These are phyloP conservation scores for Stropharia rugosoannulata DNA, from an alignment of 768 basidiomycete species.

Conservation along the genomic window DNA sequence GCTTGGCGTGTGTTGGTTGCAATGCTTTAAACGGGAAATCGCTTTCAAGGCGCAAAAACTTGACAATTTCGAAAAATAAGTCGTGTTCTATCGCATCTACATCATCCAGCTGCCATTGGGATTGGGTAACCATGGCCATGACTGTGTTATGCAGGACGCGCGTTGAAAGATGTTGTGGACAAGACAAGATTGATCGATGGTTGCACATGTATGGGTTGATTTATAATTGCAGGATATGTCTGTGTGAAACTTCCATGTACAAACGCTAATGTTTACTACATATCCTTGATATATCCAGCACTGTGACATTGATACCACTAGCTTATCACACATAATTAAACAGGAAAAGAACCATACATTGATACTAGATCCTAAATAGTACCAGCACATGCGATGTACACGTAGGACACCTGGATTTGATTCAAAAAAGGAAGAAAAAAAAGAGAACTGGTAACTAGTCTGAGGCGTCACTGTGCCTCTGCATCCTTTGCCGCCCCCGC, in stretches of 20 bases:
- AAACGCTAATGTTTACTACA: too few species aligned
- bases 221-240: not conserved
- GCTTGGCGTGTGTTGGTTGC: not conserved
- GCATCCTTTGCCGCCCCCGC: not conserved
- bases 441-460: not conserved
- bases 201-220: not conserved
- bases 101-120: not conserved
- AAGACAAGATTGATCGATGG: not conserved
- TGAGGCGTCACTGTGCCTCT: not conserved
- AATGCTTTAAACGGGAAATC: not conserved
- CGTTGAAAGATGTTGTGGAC: not conserved
- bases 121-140: not conserved
- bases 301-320: too few species aligned
- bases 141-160: not conserved
- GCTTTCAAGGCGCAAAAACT: not conserved
- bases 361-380: too few species aligned
- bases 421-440: too few species aligned
- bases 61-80: not conserved
- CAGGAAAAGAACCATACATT: too few species aligned
- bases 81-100: not conserved
- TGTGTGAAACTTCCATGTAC: not conserved
- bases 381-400: too few species aligned
- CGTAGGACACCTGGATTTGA: too few species aligned
- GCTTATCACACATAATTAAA: too few species aligned
- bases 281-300: too few species aligned